These are phyloP conservation scores for Phoenix dactylifera DNA, from an alignment of 176 grass and related monocot genomes.

Conservation along the genomic window DNA sequence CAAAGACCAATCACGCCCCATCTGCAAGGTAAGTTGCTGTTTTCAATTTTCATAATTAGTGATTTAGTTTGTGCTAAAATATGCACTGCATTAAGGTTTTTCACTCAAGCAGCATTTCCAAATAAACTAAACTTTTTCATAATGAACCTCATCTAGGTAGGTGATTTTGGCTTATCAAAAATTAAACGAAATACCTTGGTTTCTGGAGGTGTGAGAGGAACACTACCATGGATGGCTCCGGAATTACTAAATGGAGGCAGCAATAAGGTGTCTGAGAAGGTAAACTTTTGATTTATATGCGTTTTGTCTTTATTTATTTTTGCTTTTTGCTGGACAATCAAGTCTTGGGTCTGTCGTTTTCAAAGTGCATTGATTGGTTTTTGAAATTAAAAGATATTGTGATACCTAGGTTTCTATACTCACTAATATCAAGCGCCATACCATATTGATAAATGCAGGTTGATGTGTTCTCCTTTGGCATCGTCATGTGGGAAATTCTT, in stretches of 20 bases:
- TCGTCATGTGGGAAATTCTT: slow-evolving; percentile 88
- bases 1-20: slow-evolving; percentile 84
- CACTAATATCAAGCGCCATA: not conserved
- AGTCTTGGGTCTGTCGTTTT: no score
- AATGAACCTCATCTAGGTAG: slow-evolving; percentile 38
- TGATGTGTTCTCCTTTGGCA: slow-evolving; percentile 90
- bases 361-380: no score
- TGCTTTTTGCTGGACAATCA: not conserved
- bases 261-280: slow-evolving; percentile 89
- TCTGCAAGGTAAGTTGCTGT: slow-evolving; percentile 54
- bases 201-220: slow-evolving; percentile 89
- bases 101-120: not conserved
- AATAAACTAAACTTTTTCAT: not conserved
- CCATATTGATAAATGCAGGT: slow-evolving; percentile 32
- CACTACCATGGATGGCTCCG: slow-evolving; percentile 83
- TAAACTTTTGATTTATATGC: slow-evolving; percentile 5
- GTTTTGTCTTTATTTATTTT: slow-evolving; percentile 1
- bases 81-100: not conserved
- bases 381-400: no score
- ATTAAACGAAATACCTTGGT: slow-evolving; percentile 91
- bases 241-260: slow-evolving; percentile 87
- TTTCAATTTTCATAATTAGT: slow-evolving; percentile 9
- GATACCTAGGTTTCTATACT: no score
- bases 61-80: no score
- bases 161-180: slow-evolving; percentile 88